Evolutionary conservation across 2,329 filamentous ascomycete genomes (phyloP).

Genomic region (Calonectria montana): DNA sequence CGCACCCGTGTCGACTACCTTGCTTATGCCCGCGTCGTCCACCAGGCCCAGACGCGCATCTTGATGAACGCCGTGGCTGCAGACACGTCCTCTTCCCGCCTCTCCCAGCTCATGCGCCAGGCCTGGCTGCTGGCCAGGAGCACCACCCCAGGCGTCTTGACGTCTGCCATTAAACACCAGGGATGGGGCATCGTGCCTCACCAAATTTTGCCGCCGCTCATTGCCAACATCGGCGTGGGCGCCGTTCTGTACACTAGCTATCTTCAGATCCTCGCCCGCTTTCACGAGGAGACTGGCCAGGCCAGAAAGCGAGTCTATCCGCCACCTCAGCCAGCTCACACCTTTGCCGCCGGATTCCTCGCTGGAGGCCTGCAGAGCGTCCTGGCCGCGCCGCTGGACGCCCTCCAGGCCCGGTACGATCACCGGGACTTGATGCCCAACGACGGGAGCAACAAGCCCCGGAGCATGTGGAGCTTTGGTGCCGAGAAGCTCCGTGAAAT

Average conservation of each 20-base stretch:
- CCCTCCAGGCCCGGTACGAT: constrained; percentile 79
- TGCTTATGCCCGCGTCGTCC: constrained; percentile 66
- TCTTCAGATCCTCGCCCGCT: constrained; percentile 72
- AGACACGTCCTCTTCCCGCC: constrained; percentile 48
- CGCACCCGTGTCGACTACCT: constrained; percentile 88
- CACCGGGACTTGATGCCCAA: constrained; percentile 60
- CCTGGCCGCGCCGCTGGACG: constrained; percentile 79
- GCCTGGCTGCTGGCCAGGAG: constrained; percentile 65
- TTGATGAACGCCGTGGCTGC: constrained; percentile 51
- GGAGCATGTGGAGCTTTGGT: constrained; percentile 80
- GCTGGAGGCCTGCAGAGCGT: constrained; percentile 78
- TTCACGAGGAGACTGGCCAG: constrained; percentile 72
- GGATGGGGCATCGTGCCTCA: constrained; percentile 81
- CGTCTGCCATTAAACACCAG: constrained; percentile 74
- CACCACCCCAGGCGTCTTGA: constrained; percentile 77
- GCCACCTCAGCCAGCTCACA: constrained; percentile 71
- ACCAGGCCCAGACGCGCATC: constrained; percentile 57
- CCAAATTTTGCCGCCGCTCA: constrained; percentile 79
- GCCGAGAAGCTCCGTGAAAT: constrained; percentile 74
- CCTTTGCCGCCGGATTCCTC: constrained; percentile 76
- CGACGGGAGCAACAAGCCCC: constrained; percentile 55
- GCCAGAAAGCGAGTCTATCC: constrained; percentile 74
- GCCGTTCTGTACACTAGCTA: constrained; percentile 82
- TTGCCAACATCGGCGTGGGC: constrained; percentile 80
- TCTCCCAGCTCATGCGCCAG: constrained; percentile 50